Percentiles rank a stretch among this genome's conserved stretches.
Evolutionary conservation across 306 rosid genomes (phyloP).

Genomic region (Hylodesmum podocarpum): DNA sequence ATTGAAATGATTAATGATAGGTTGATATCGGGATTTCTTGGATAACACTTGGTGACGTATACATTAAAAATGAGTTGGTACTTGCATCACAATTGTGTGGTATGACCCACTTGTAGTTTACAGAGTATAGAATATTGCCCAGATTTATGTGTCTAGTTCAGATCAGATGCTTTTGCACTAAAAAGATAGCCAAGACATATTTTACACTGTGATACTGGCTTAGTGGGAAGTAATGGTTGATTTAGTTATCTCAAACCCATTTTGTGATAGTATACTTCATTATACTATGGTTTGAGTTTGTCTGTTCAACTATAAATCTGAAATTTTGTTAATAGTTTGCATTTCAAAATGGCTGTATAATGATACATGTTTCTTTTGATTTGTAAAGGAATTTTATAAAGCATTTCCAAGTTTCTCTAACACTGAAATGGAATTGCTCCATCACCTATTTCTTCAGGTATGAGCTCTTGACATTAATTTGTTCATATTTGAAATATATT

Average conservation of each 20-base stretch:
- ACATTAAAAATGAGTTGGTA: not conserved
- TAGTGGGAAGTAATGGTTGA: not conserved
- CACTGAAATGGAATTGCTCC: constrained; percentile 62
- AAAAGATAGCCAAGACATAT: not conserved
- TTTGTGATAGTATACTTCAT: not conserved
- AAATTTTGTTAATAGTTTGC: constrained; percentile 7
- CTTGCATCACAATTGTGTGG: not conserved
- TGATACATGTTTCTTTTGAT: constrained; percentile 15
- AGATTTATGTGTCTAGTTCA: not conserved
- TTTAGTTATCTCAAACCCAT: not conserved
- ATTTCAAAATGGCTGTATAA: constrained; percentile 16
- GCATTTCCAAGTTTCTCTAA: constrained; percentile 55
- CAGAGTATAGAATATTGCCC: not conserved
- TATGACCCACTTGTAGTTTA: not conserved
- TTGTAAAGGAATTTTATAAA: constrained; percentile 53
- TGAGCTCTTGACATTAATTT: constrained; percentile 15
- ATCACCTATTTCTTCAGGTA: constrained; percentile 74
- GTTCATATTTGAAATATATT: constrained; percentile 6
- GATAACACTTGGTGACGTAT: not conserved
- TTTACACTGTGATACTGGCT: not conserved
- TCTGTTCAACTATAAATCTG: not conserved
- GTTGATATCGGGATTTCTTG: not conserved
- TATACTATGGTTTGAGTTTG: not conserved
- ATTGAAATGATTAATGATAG: not conserved
- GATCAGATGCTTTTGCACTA: constrained; percentile 4